Base-by-base conservation (phyloP, 1,284 basidiomycete species). In the Ganoderma meredithae region DNA sequence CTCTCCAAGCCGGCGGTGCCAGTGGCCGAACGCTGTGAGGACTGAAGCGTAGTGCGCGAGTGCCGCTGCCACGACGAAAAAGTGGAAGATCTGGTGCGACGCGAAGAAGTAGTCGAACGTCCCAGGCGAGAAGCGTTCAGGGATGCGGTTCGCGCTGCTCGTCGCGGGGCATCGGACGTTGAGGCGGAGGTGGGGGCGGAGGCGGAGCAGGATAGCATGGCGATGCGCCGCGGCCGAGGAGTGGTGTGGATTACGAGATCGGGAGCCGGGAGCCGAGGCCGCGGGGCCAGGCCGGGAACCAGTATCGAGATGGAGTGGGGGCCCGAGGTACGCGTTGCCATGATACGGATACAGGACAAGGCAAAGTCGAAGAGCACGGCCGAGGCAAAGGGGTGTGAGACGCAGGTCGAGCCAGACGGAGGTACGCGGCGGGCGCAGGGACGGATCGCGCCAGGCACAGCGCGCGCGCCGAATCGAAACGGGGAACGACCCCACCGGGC, bases 41-140 rank as follows among this genome's bases (percentile, higher is more conserved):
- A 92, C 81, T 73, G 87, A 86, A 56, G 79, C 77, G 80, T 94
- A 96, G 78, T 96, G 94, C 44, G 89, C 85, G 69, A 92, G 82
- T 13, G 93, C 94, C 1, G 94, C 96, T 31, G 89, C 79, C 58
- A 97, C 84, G 33, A 97, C 95, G 76, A 89, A 91, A 72, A 88
- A 77, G 77, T 97, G 96, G 80, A 98, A 97, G 75, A 96, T 92
- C 80, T 93, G 92, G 82, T 96, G 95, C 40, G 92, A 95, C 0
- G 92, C 86, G 65, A 91, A 88, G 73, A 96, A 85, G 76, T 88
- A 86, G 81, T 97, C 95, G 76, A 96, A 96, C 71, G 81, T 88
- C 62, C 95, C 95, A 0, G 95, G 95, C 12, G 84, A 83, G 71
- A 92, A 84, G 39, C 90, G 83, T 77, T 97, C 95, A 33, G 96